Evolutionary conservation across 2,329 filamentous ascomycete genomes (phyloP).

Genomic region (Aspergillus hortae): DNA sequence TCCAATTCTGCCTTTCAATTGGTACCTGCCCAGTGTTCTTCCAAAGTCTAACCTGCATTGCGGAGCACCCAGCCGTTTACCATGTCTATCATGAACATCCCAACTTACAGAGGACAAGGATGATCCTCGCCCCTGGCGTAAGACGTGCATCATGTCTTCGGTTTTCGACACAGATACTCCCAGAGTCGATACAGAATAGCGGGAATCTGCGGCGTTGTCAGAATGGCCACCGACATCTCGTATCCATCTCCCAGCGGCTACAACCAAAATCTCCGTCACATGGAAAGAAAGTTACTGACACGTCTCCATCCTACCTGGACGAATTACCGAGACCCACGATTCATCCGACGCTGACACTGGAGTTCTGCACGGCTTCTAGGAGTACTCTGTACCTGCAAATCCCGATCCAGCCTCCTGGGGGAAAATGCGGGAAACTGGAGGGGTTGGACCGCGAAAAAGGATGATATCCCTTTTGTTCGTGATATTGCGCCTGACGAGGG

Average conservation of each 20-base stretch:
- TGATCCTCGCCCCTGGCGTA: neutral
- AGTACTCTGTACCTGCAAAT: neutral
- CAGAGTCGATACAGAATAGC: no score
- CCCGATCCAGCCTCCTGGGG: neutral
- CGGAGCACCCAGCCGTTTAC: neutral
- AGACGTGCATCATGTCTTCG: no score
- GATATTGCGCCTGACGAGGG: no score
- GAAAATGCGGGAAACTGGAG: neutral
- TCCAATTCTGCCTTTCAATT: neutral
- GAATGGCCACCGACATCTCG: no score
- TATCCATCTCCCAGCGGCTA: no score
- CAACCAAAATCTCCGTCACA: no score
- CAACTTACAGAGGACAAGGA: slow-evolving; percentile 5
- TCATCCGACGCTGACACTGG: neutral
- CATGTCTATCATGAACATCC: slow-evolving; percentile 1
- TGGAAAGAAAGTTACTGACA: neutral
- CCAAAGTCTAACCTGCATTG: slow-evolving; percentile 1
- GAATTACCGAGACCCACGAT: neutral
- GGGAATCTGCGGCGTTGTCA: no score
- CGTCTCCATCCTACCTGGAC: neutral
- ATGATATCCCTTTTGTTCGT: neutral
- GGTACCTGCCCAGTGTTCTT: neutral
- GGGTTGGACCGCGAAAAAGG: neutral
- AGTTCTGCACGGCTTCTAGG: neutral
- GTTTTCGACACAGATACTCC: no score